phyloP scores from a whole-genome alignment of 2,329 filamentous ascomycete species.

The Cucurbitaria berberidis region DNA sequence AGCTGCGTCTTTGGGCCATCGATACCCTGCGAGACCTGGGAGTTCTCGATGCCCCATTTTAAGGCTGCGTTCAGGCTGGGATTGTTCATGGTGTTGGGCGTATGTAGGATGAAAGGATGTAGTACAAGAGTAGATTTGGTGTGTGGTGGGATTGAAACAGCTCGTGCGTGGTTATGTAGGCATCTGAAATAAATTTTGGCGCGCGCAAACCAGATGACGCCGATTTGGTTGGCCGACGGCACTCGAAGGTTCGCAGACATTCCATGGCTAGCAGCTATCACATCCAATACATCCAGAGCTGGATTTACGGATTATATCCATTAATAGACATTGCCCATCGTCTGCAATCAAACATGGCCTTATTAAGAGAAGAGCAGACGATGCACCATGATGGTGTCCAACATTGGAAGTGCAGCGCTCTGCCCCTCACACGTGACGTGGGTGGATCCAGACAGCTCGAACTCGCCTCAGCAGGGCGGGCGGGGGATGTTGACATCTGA shows the following conservation, averaged over 20 bases:
- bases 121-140: not conserved
- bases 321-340: too few species aligned
- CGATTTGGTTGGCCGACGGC: conserved; percentile 19
- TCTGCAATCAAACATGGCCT: too few species aligned
- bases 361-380: too few species aligned
- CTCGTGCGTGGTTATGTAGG: conserved; percentile 14
- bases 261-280: conserved; percentile 26
- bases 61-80: conserved; percentile 76
- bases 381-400: too few species aligned
- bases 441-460: not conserved
- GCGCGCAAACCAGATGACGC: conserved; percentile 25
- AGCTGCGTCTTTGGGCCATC: too few species aligned
- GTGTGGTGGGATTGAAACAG: conserved; percentile 1
- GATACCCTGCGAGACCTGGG: conserved; percentile 49
- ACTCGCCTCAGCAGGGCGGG: conserved; percentile 11
- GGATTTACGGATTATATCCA: too few species aligned
- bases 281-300: not conserved
- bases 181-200: conserved; percentile 29
- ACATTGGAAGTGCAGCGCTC: too few species aligned
- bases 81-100: conserved; percentile 55
- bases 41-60: conserved; percentile 77
- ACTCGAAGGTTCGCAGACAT: conserved; percentile 30
- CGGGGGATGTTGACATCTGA: conserved; percentile 26
- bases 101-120: too few species aligned
- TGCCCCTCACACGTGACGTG: conserved; percentile 7